These are phyloP conservation scores for Ziziphus jujuba DNA, from an alignment of 306 rosid genomes.

Conservation along the genomic window DNA sequence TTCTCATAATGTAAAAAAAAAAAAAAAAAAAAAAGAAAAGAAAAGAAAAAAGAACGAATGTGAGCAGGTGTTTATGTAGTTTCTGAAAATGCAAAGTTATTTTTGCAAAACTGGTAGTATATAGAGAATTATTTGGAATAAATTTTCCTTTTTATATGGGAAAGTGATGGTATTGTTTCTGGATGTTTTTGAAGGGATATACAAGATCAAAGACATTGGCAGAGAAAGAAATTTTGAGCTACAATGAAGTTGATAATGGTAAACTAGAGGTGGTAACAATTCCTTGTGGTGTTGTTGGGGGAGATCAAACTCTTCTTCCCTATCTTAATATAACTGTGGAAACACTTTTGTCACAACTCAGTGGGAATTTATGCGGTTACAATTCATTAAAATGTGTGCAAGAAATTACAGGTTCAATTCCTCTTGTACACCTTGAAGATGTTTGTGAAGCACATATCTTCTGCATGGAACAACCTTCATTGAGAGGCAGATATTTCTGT, in stretches of 20 bases:
- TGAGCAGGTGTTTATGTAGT: too few species aligned
- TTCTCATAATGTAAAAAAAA: too few species aligned
- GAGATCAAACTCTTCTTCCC: constrained; percentile 31
- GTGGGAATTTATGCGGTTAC: constrained; percentile 5
- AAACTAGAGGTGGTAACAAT: constrained; percentile 49
- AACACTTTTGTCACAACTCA: constrained; percentile 22
- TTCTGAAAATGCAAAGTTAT: too few species aligned
- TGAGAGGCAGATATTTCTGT: constrained; percentile 44
- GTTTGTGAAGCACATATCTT: constrained; percentile 51
- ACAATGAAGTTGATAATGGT: constrained; percentile 14
- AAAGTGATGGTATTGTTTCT: neutral
- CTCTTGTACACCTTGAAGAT: constrained; percentile 47
- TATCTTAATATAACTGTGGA: neutral
- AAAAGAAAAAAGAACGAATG: too few species aligned
- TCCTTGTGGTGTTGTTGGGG: constrained; percentile 48
- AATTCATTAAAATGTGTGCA: constrained; percentile 13
- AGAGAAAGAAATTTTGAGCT: constrained; percentile 40
- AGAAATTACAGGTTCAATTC: constrained; percentile 34
- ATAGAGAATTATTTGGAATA: too few species aligned
- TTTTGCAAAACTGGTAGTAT: too few species aligned
- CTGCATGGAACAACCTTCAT: constrained; percentile 41
- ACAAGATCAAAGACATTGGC: constrained; percentile 41
- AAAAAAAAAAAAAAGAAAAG: too few species aligned
- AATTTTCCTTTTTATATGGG: neutral
- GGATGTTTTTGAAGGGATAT: constrained; percentile 35